Conservation (phyloP, 495 filamentous ascomycete species). For the Xylaria castorea region DNA sequence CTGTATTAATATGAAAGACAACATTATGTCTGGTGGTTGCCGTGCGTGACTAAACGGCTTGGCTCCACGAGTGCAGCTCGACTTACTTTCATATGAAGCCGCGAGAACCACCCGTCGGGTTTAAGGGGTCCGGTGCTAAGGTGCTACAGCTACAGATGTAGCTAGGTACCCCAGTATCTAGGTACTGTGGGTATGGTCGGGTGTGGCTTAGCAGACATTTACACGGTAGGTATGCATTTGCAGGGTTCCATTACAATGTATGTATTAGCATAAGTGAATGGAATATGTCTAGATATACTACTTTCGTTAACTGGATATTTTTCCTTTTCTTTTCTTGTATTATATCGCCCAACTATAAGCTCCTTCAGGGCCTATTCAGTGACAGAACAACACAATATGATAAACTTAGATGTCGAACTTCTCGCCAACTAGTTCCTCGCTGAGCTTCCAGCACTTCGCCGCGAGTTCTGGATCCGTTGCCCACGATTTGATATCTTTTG, state of each 20-base stretch:
- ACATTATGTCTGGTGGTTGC: constrained; percentile 49
- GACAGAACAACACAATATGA: constrained; percentile 21
- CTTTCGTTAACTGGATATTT: not conserved
- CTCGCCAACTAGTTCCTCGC: constrained; percentile 54
- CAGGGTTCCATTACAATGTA: not conserved
- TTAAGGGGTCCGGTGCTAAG: constrained; percentile 2
- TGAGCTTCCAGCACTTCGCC: constrained; percentile 54
- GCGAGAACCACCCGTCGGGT: not conserved
- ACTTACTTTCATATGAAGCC: constrained; percentile 10
- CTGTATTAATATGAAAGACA: constrained; percentile 96
- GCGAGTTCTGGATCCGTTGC: constrained; percentile 37
- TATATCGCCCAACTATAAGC: not conserved
- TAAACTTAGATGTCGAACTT: constrained; percentile 45
- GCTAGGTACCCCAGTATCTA: not conserved
- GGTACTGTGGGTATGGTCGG: not conserved
- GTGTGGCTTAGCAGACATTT: not conserved
- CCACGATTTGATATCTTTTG: constrained; percentile 44
- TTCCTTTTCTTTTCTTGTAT: not conserved
- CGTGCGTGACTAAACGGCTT: not conserved
- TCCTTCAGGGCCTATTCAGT: not conserved
- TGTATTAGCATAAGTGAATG: not conserved
- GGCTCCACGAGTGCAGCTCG: not conserved
- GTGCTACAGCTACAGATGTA: not conserved
- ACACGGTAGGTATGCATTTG: no score
- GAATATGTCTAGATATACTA: not conserved